These are phyloP conservation scores for Talaromyces sp. DNA, from an alignment of 2,329 filamentous ascomycete species.

Conservation along the genomic window DNA sequence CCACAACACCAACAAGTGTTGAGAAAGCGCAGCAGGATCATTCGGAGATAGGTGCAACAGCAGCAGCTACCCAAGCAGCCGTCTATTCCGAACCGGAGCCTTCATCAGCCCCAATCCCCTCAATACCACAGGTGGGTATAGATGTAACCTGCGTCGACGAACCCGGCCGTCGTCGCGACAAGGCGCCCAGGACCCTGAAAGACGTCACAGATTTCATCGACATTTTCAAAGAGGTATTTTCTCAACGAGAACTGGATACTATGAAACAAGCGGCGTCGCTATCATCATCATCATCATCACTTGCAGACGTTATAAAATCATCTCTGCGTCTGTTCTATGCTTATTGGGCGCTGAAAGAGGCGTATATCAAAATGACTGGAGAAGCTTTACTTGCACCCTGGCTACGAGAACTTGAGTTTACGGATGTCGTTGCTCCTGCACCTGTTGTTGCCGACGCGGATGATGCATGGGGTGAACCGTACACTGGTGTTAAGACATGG, in stretches of 20 bases:
- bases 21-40: too few species aligned
- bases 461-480: slow-evolving; percentile 33
- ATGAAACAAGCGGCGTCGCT: slow-evolving; percentile 42
- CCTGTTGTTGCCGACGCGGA: slow-evolving; percentile 12
- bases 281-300: slow-evolving; percentile 27
- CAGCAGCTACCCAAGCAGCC: background rate
- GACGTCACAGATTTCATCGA: slow-evolving; percentile 55
- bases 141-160: slow-evolving; percentile 62
- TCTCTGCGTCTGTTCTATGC: slow-evolving; percentile 59
- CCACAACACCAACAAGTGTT: background rate
- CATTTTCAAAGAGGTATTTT: slow-evolving; percentile 58
- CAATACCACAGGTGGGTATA: slow-evolving; percentile 48
- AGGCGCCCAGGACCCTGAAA: slow-evolving; percentile 44
- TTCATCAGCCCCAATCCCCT: slow-evolving; percentile 14
- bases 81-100: slow-evolving; percentile 9
- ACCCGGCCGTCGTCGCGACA: slow-evolving; percentile 41
- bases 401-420: slow-evolving; percentile 58
- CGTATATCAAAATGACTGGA: slow-evolving; percentile 62
- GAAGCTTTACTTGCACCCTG: slow-evolving; percentile 59
- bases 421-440: slow-evolving; percentile 50
- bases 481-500: slow-evolving; percentile 45
- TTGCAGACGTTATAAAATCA: slow-evolving; percentile 46
- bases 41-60: background rate
- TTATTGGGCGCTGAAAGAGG: slow-evolving; percentile 61
- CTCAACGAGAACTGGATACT: slow-evolving; percentile 48